These are phyloP conservation scores for Fusarium newnesense DNA, from an alignment of 2,329 filamentous ascomycete species.

Conservation along the genomic window DNA sequence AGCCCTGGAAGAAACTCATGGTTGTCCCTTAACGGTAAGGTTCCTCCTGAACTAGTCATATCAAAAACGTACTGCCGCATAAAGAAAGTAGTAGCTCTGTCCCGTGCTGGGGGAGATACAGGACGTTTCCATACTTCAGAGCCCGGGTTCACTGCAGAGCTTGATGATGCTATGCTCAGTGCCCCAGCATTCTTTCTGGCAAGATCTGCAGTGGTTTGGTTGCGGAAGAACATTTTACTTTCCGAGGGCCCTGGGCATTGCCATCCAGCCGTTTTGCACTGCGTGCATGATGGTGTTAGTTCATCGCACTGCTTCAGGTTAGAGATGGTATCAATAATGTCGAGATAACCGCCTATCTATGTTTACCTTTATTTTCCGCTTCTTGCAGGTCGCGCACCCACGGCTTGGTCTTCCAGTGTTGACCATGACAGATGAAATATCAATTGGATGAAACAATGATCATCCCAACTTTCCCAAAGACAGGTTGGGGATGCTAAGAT, in stretches of 20 bases:
- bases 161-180: neutral
- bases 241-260: conserved; percentile 25
- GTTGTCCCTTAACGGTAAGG: neutral
- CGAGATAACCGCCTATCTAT: neutral
- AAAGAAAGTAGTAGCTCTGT: conserved; percentile 34
- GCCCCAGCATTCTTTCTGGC: neutral
- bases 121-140: neutral
- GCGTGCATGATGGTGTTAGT: conserved; percentile 24
- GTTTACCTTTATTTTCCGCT: conserved; percentile 35
- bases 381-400: conserved; percentile 34
- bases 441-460: neutral
- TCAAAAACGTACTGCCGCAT: conserved; percentile 30
- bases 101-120: conserved; percentile 17
- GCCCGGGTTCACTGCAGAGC: neutral
- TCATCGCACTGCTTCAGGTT: conserved; percentile 24
- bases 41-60: neutral
- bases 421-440: neutral
- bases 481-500: neutral
- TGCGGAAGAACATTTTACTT: conserved; percentile 18
- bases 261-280: conserved; percentile 32
- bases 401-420: conserved; percentile 36
- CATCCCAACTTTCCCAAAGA: neutral
- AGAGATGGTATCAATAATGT: neutral
- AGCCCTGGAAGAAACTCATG: conserved; percentile 35
- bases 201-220: conserved; percentile 7